A percentile compares a stretch with the other conserved stretches of the same genome.
These are phyloP conservation scores for Corchorus capsularis DNA, from an alignment of 345 rosid genomes.

Conservation along the genomic window DNA sequence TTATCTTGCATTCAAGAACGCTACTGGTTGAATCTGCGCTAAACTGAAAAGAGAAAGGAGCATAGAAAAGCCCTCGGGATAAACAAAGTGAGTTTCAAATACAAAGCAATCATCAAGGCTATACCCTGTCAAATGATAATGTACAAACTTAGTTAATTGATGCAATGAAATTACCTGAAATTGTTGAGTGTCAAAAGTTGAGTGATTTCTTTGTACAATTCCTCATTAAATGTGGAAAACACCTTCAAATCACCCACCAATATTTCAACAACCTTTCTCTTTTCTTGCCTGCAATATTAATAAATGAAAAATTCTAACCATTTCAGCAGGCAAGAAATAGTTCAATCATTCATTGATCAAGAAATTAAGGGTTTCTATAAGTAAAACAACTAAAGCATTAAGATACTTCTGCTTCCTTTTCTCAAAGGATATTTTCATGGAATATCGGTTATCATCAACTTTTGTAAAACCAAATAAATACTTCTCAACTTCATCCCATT, in stretches of 20 bases:
- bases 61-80: no score
- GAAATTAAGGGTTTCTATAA: not conserved
- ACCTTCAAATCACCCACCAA: slow-evolving; percentile 67
- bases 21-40: no score
- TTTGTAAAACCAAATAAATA: slow-evolving; percentile 66
- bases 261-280: slow-evolving; percentile 80
- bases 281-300: slow-evolving; percentile 57
- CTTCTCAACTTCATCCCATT: slow-evolving; percentile 76
- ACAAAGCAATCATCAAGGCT: slow-evolving; percentile 1
- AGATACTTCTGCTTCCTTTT: slow-evolving; percentile 90
- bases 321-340: not conserved
- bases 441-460: slow-evolving; percentile 71
- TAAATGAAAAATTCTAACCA: not conserved
- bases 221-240: slow-evolving; percentile 70
- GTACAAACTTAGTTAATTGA: not conserved
- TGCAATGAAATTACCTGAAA: slow-evolving; percentile 52
- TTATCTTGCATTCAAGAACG: no score
- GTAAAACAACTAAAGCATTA: not conserved
- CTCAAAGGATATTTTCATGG: slow-evolving; percentile 88
- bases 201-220: slow-evolving; percentile 73
- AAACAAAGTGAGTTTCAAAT: not conserved
- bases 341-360: slow-evolving; percentile 1
- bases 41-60: no score
- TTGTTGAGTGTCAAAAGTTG: slow-evolving; percentile 68
- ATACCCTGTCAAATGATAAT: slow-evolving; percentile 15